A percentile compares a stretch with the other conserved stretches of the same genome.
These are phyloP conservation scores for Pseudocercospora pini-densiflorae DNA, from an alignment of 2,329 filamentous ascomycete species.

Conservation along the genomic window DNA sequence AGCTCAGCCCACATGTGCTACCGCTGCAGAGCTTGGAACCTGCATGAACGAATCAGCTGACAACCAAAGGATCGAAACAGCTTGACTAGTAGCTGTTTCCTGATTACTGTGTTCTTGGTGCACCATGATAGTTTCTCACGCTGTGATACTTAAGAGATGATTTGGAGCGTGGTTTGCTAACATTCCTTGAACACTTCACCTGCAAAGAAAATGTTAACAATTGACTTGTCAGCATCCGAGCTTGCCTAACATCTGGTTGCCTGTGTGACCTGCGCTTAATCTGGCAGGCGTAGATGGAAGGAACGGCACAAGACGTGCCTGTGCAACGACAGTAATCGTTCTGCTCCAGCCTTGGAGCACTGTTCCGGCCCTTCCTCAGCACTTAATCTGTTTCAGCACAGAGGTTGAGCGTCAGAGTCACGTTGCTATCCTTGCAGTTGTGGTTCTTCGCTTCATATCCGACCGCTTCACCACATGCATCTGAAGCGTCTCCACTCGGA, in stretches of 20 bases:
- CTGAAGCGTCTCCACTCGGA: background rate
- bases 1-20: background rate
- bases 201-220: background rate
- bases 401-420: conserved; percentile 27
- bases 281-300: no score
- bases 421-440: conserved; percentile 28
- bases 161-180: no score
- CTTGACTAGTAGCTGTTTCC: background rate
- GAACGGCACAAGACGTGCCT: no score
- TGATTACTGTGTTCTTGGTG: background rate
- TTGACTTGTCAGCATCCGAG: background rate
- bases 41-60: conserved; percentile 2
- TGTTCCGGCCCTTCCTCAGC: background rate
- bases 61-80: background rate
- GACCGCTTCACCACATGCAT: conserved; percentile 19
- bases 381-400: conserved; percentile 19
- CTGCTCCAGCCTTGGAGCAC: background rate
- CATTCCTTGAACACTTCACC: background rate
- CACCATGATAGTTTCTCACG: background rate
- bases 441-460: conserved; percentile 26
- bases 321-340: no score
- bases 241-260: background rate
- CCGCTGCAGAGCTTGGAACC: background rate
- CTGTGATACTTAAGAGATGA: background rate
- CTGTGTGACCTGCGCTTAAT: no score